Evolutionary conservation across 2,329 filamentous ascomycete genomes (phyloP), one percentile per base, ranked within the genome.

Genomic region (Fusarium mundagurra): DNA sequence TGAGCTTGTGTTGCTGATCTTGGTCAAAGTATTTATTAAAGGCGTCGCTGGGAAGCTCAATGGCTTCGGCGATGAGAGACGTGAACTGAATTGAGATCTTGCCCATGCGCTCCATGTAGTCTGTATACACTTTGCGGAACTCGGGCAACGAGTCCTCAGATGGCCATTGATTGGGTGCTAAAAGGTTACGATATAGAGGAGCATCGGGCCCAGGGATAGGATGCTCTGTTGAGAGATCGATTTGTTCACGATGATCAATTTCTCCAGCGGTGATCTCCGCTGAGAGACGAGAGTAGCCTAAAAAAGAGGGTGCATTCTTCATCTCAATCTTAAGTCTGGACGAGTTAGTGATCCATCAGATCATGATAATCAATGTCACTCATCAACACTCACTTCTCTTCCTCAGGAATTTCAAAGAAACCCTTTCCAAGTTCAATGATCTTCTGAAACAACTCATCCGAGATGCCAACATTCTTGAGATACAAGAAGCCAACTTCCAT

Each of bases 401-500:
- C 90, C 69, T 85, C 80, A 2, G 93, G 92, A 64, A 97, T 87
- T 68, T 94, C 90, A 77, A 97, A 97, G 82, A 97, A 96, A 0
- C 84, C 86, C 61, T 89, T 90, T 50, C 93, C 93, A 78, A 94
- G 88, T 6, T 83, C 78, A 61, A 94, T 90, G 33, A 96, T 93
- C 70, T 88, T 83, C 31, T 88, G 79, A 76, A 93, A 90, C 60
- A 96, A 83, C 44, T 88, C 85, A 22, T 92, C 88, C 10, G 92
- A 86, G 58, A 96, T 91, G 29, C 92, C 93, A 6, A 93, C 92
- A 79, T 97, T 95, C 79, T 92, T 92, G 70, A 97, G 88, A 79
- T 97, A 97, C 29, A 97, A 82, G 79, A 97, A 97, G 4, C 94
- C 94, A n/a, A 97, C 93, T 80, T 96, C 92, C 77, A 97, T 89